phyloP scores from a whole-genome alignment of 106 monocot species.

The Apostasia ramifera region DNA sequence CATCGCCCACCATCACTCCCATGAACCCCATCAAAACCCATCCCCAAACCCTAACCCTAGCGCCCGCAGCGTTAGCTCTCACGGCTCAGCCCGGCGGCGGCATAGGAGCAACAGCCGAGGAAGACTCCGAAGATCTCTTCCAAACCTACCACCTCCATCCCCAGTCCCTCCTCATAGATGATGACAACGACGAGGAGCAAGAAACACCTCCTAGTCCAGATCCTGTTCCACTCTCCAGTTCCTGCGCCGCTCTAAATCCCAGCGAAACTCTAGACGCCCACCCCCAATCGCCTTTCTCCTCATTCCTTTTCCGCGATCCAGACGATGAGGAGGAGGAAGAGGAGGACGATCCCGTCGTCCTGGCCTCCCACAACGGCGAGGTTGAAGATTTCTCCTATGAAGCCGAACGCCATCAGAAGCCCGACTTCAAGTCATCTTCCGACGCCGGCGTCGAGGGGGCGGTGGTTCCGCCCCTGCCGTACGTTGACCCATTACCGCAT shows the following conservation, averaged over 20 bases:
- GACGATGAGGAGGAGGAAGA: slow-evolving; percentile 36
- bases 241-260: neutral
- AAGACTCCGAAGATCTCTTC: slow-evolving; percentile 25
- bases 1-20: slow-evolving; percentile 43
- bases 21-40: slow-evolving; percentile 43
- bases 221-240: neutral
- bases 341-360: slow-evolving; percentile 9
- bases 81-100: neutral
- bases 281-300: slow-evolving; percentile 17
- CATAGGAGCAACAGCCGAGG: slow-evolving; percentile 6
- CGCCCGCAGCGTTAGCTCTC: slow-evolving; percentile 18
- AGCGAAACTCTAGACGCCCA: slow-evolving; percentile 12
- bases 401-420: slow-evolving; percentile 8
- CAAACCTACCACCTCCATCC: slow-evolving; percentile 27
- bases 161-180: slow-evolving; percentile 32
- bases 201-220: neutral
- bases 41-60: slow-evolving; percentile 10
- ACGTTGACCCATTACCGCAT: slow-evolving; percentile 53
- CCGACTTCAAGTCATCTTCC: slow-evolving; percentile 7
- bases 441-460: slow-evolving; percentile 4
- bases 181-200: slow-evolving; percentile 30
- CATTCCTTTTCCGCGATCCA: slow-evolving; percentile 16
- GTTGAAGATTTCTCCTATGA: slow-evolving; percentile 4
- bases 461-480: slow-evolving; percentile 1
- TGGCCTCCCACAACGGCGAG: slow-evolving; percentile 6